Conservation (phyloP, 805 yeast species). For the Starmerella bacillaris region DNA sequence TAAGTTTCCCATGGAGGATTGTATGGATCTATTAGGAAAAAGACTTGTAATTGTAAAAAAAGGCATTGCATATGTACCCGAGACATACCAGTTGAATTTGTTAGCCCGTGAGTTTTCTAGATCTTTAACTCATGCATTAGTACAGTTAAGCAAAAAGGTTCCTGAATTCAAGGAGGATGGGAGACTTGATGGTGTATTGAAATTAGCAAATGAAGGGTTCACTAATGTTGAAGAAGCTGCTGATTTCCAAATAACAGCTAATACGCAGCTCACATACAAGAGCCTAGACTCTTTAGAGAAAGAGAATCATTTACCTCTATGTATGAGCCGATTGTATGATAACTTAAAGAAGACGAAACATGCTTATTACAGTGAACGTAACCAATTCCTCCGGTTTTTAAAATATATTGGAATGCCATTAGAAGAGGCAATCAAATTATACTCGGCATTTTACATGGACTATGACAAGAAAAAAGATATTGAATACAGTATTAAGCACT, state of each 20-base stretch:
- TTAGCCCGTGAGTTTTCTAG: conserved; percentile 50
- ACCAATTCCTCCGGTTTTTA: conserved; percentile 65
- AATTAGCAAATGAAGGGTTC: conserved; percentile 51
- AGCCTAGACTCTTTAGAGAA: conserved; percentile 39
- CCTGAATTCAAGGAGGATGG: conserved; percentile 86
- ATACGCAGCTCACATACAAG: conserved; percentile 35
- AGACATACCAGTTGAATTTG: conserved; percentile 55
- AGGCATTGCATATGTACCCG: conserved; percentile 77
- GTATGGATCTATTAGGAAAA: conserved; percentile 51
- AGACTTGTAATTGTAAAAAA: conserved; percentile 46
- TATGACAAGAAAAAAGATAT: conserved; percentile 33
- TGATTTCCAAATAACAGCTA: conserved; percentile 14
- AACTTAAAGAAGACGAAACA: conserved; percentile 49
- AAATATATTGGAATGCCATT: conserved; percentile 77
- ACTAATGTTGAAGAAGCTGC: conserved; percentile 17
- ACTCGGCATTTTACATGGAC: conserved; percentile 34
- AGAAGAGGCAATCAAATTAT: conserved; percentile 76
- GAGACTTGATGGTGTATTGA: conserved; percentile 65
- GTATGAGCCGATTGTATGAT: conserved; percentile 49
- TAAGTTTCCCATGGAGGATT: conserved; percentile 75
- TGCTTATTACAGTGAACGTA: conserved; percentile 67
- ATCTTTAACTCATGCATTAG: conserved; percentile 33
- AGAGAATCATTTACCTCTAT: conserved; percentile 59
- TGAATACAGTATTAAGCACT: conserved; percentile 71
- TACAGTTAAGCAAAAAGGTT: conserved; percentile 53